These are phyloP conservation scores for Marsdenia floribunda DNA, from an alignment of 257 asterid genomes.

Conservation along the genomic window DNA sequence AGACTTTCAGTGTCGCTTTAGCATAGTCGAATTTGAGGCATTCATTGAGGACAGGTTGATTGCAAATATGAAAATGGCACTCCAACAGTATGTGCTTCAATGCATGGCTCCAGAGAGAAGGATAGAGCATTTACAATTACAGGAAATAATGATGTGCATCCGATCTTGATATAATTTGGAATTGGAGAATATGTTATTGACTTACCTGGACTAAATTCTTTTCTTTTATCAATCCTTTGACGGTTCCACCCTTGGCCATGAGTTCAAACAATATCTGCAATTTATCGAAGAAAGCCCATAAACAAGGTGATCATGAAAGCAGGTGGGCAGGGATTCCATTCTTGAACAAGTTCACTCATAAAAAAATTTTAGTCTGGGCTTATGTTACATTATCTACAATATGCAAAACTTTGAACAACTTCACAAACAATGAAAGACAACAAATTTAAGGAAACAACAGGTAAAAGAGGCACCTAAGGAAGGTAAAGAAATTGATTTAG, in stretches of 20 bases:
- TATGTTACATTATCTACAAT: neutral
- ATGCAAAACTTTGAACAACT: neutral
- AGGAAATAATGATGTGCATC: neutral
- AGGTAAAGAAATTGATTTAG: neutral
- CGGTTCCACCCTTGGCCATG: constrained; percentile 90
- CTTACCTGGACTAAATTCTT: constrained; percentile 94
- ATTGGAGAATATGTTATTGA: constrained; percentile 13
- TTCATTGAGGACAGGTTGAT: neutral
- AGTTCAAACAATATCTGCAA: constrained; percentile 83
- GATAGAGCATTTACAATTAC: neutral
- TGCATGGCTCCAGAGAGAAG: neutral
- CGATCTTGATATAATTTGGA: neutral
- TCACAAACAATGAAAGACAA: neutral
- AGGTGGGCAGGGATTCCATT: neutral
- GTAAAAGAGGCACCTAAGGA: neutral
- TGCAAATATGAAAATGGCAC: neutral
- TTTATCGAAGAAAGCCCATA: constrained; percentile 12
- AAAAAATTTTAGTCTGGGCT: neutral
- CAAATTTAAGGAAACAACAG: neutral
- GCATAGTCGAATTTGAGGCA: neutral
- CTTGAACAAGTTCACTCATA: neutral
- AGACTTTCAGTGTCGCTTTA: too few species aligned
- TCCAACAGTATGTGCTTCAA: neutral
- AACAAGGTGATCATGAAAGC: neutral
- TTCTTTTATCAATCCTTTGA: constrained; percentile 80